These are phyloP conservation scores for Debaryomyces prosopidis DNA, from an alignment of 805 yeast genomes.

Conservation along the genomic window DNA sequence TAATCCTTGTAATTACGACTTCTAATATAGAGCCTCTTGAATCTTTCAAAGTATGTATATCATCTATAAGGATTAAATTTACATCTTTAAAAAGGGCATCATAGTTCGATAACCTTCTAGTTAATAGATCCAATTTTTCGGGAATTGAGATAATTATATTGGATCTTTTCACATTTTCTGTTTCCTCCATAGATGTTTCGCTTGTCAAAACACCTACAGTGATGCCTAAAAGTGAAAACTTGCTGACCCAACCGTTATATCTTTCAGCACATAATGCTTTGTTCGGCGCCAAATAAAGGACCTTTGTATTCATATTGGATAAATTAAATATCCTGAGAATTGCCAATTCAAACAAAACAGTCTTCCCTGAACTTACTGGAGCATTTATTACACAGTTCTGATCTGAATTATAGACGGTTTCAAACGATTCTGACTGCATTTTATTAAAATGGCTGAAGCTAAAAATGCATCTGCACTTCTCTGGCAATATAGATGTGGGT, in stretches of 20 bases:
- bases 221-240: constrained; percentile 38
- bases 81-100: constrained; percentile 15
- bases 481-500: constrained; percentile 26
- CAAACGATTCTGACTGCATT: constrained; percentile 52
- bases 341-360: constrained; percentile 55
- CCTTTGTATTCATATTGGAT: constrained; percentile 26
- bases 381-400: constrained; percentile 50
- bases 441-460: constrained; percentile 40
- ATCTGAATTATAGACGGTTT: constrained; percentile 29
- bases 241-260: constrained; percentile 44
- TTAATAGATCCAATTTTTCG: constrained; percentile 55
- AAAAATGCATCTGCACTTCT: constrained; percentile 34
- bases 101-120: constrained; percentile 51
- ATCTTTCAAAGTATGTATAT: constrained; percentile 27
- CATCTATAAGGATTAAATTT: constrained; percentile 25
- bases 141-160: constrained; percentile 48
- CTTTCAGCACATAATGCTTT: constrained; percentile 57
- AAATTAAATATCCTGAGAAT: constrained; percentile 27
- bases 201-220: constrained; percentile 55
- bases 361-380: constrained; percentile 64
- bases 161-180: constrained; percentile 47
- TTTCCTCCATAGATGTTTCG: constrained; percentile 48
- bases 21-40: constrained; percentile 29
- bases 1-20: constrained; percentile 17
- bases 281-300: constrained; percentile 59